These are phyloP conservation scores for Zymoseptoria brevis DNA, from an alignment of 2,329 filamentous ascomycete genomes.

Conservation along the genomic window DNA sequence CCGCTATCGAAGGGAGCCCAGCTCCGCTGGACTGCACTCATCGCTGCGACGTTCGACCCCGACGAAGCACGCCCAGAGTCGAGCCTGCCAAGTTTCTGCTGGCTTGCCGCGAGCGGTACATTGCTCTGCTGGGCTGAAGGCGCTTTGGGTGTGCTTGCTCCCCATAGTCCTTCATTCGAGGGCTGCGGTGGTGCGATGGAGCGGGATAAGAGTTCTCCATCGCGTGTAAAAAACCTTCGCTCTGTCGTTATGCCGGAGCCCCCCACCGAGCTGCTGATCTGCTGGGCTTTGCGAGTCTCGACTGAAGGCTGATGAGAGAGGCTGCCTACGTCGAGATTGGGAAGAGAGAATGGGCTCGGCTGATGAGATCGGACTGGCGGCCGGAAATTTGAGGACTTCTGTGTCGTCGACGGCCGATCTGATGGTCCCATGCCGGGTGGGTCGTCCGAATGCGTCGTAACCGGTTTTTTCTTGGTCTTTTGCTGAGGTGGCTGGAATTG, in stretches of 20 bases:
- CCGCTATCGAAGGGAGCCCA: not conserved
- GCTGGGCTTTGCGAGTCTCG: not conserved
- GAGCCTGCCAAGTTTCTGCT: not conserved
- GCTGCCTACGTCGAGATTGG: constrained; percentile 7
- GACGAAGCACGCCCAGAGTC: not conserved
- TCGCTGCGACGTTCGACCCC: not conserved
- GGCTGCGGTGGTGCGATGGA: not conserved
- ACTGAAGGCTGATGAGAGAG: constrained; percentile 1
- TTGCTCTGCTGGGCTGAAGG: not conserved
- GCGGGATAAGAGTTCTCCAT: not conserved
- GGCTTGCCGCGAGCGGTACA: not conserved
- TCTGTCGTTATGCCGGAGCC: not conserved
- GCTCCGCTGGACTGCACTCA: not conserved
- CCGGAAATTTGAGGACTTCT: constrained; percentile 1
- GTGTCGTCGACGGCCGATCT: constrained; percentile 7
- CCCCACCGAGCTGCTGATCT: not conserved
- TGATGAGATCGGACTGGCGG: not conserved
- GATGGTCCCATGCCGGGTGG: not conserved
- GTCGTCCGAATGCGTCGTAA: constrained; percentile 3
- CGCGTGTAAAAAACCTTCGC: not conserved
- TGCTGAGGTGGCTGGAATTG: constrained; percentile 17
- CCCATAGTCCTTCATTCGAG: not conserved
- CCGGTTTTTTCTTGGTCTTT: constrained; percentile 1
- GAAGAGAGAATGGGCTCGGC: constrained; percentile 8
- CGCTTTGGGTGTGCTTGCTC: not conserved